Evolutionary conservation across 1,284 basidiomycete genomes (phyloP).

Genomic region (Entoloma clypeatum): DNA sequence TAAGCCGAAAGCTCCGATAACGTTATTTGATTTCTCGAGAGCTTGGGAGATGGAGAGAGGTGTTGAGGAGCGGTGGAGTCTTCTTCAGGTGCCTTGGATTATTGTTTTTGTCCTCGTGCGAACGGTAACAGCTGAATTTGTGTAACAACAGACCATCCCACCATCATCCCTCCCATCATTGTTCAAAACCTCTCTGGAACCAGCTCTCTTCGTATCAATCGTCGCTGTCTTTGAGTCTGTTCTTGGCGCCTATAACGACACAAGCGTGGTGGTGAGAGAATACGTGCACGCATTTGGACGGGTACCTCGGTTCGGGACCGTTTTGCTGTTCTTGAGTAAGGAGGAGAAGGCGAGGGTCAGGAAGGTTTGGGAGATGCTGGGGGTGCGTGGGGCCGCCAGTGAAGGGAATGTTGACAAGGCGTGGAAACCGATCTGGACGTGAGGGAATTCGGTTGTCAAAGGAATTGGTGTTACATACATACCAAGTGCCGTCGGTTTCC

Average conservation of each 20-base stretch:
- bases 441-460: too few species aligned
- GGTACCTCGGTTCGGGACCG: slow-evolving; percentile 59
- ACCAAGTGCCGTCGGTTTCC: too few species aligned
- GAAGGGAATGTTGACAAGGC: slow-evolving; percentile 10
- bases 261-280: slow-evolving; percentile 28
- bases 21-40: slow-evolving; percentile 56
- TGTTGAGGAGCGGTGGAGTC: slow-evolving; percentile 44
- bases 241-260: slow-evolving; percentile 23
- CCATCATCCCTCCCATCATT: slow-evolving; percentile 51
- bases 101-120: background rate
- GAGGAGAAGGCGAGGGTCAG: slow-evolving; percentile 45
- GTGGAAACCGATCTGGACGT: slow-evolving; percentile 16
- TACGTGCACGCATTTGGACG: slow-evolving; percentile 50
- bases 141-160: slow-evolving; percentile 51
- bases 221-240: slow-evolving; percentile 44
- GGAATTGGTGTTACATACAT: too few species aligned
- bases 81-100: slow-evolving; percentile 43
- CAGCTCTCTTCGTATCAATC: slow-evolving; percentile 53
- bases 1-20: slow-evolving; percentile 32
- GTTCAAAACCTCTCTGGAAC: slow-evolving; percentile 65
- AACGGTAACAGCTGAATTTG: too few species aligned
- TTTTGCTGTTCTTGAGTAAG: slow-evolving; percentile 57
- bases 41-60: slow-evolving; percentile 44
- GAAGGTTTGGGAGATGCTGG: slow-evolving; percentile 35
- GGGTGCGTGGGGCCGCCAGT: too few species aligned